Evolutionary conservation across 2,329 filamentous ascomycete species (phyloP).

Genomic region (Ophiostoma ips): DNA sequence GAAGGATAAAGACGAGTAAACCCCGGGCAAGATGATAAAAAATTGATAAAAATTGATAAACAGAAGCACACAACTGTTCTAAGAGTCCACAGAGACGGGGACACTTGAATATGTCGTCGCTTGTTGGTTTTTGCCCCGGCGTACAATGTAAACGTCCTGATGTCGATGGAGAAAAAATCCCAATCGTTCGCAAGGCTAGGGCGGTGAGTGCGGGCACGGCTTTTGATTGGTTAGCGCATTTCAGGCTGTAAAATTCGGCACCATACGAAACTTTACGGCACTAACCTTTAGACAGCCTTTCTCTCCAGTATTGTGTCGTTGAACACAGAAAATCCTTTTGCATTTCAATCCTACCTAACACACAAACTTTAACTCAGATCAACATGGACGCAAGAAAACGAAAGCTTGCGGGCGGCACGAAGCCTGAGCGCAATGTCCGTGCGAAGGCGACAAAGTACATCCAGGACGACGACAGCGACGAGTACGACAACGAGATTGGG

Average conservation of each 20-base stretch:
- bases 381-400: slow-evolving; percentile 27
- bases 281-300: not conserved
- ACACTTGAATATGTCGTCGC: too few relatives aligned
- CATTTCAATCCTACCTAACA: too few relatives aligned
- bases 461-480: slow-evolving; percentile 2
- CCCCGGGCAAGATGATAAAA: too few relatives aligned
- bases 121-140: too few relatives aligned
- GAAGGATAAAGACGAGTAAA: too few relatives aligned
- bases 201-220: not conserved
- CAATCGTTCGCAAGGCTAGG: not conserved
- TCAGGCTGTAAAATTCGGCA: not conserved
- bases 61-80: too few relatives aligned
- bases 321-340: too few relatives aligned
- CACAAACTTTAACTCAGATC: too few relatives aligned
- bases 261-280: not conserved
- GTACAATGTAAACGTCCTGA: not conserved
- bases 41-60: too few relatives aligned
- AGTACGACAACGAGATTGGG: slow-evolving; percentile 1
- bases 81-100: too few relatives aligned
- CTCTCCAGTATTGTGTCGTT: not conserved
- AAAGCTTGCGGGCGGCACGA: slow-evolving; percentile 22
- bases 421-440: slow-evolving; percentile 30
- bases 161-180: not conserved
- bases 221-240: slow-evolving; percentile 3
- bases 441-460: slow-evolving; percentile 14